Evolutionary conservation across 768 basidiomycete species (phyloP), one percentile per base, ranked within the genome.

Genomic region (Leccinellum luteum): DNA sequence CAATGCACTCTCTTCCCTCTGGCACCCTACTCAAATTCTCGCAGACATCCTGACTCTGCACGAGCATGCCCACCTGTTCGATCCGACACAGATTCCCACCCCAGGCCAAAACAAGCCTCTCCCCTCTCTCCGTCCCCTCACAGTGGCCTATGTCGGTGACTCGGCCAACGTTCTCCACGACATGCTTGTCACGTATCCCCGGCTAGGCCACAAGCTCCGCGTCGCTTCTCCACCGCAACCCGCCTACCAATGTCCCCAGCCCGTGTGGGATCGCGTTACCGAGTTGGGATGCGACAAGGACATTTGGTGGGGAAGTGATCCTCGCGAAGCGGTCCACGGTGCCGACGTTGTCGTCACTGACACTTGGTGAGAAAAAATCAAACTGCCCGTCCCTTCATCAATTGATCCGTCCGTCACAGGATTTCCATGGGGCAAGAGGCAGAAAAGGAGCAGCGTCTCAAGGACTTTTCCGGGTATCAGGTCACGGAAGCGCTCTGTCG

Each of bases 391-490:
- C 12, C 7, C 27, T 7, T 28, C 50, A 23, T 49, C 15, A 6
- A 25, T 8, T 51, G 41, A 21, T 17, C 15, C 17, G 23, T 51
- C 17, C 2, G 51, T 12, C 27, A 14, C 66, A 95, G 93, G 94
- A 94, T 98, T 61, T 98, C 96, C 2, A 98, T 99, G 97, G 97
- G 97, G 17, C 94, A 97, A 73, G 97, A 98, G 74, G 89, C 87
- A 1, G 94, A 98, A 73, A 93, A 94, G 61, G 90, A 78, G 31
- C 85, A 92, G 64, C 86, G 96, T 15, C 71, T 96, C 44, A 76
- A 83, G 51, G 96, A 92, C 57, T 99, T 99, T 75, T 61, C 82
- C 17, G 95, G 97, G 3, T 99, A 92, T 73, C 97, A 98, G 69
- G 86, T 99, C 50, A 98, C 96, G 2, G 94, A 98, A 71, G 75